These are phyloP conservation scores for Hyphodiscus sp. DNA, from an alignment of 2,329 filamentous ascomycete species.

Conservation along the genomic window DNA sequence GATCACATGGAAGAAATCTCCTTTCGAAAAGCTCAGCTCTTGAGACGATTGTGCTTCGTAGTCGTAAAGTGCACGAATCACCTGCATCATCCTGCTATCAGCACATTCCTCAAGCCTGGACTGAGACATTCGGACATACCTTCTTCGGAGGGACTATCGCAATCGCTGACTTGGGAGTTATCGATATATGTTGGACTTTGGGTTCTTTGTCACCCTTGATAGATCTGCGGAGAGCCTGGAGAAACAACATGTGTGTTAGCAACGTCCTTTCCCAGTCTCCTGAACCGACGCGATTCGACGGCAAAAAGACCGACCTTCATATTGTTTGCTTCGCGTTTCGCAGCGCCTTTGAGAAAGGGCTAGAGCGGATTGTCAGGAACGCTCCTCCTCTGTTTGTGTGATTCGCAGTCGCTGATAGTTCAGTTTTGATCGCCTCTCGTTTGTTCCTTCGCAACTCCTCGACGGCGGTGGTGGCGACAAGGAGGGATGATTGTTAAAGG, in stretches of 20 bases:
- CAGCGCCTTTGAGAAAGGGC: conserved; percentile 1
- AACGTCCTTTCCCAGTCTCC: conserved; percentile 1
- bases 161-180: conserved; percentile 63
- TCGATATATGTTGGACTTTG: conserved; percentile 56
- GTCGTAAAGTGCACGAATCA: conserved; percentile 95
- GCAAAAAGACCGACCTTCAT: conserved; percentile 22
- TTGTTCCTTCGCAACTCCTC: not conserved
- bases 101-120: not conserved
- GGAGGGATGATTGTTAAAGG: not conserved
- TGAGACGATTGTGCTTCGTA: conserved; percentile 71
- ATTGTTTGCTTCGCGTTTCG: conserved; percentile 20
- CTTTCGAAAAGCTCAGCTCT: conserved; percentile 85
- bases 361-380: not conserved
- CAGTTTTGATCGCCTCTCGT: not conserved
- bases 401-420: not conserved
- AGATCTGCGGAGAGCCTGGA: conserved; percentile 57
- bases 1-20: conserved; percentile 98
- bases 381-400: not conserved
- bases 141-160: conserved; percentile 69
- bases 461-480: not conserved
- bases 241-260: conserved; percentile 21
- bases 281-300: not conserved
- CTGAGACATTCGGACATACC: conserved; percentile 37
- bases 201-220: conserved; percentile 64
- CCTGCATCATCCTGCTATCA: conserved; percentile 44